phyloP scores from a whole-genome alignment of 2,329 filamentous ascomycete genomes.

The Madurella mycetomatis region DNA sequence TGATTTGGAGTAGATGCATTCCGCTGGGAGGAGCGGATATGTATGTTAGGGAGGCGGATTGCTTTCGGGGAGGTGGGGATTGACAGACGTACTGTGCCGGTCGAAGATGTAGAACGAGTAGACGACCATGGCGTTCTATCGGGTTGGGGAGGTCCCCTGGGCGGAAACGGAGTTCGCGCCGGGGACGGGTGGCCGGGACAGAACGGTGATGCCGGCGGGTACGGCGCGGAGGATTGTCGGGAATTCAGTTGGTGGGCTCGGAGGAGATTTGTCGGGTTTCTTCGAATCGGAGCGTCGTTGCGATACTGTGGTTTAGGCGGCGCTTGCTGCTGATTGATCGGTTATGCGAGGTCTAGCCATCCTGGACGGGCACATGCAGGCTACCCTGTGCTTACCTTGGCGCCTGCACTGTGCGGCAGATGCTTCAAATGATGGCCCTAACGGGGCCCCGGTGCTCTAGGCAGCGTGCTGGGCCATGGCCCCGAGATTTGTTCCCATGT shows the following conservation, averaged over 20 bases:
- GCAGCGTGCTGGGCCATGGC: neutral
- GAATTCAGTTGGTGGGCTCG: neutral
- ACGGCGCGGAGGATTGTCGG: neutral
- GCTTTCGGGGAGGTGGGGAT: no score
- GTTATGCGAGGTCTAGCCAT: constrained; percentile 7
- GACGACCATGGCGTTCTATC: constrained; percentile 65
- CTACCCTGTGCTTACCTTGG: neutral
- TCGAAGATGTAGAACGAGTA: constrained; percentile 99
- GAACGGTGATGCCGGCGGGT: neutral
- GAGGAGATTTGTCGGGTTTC: constrained; percentile 7
- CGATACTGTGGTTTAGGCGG: neutral
- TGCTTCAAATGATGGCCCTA: neutral
- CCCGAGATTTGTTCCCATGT: no score
- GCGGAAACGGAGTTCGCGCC: constrained; percentile 11
- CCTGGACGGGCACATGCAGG: neutral
- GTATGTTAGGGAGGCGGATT: neutral
- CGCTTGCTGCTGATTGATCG: constrained; percentile 8
- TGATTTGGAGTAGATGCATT: constrained; percentile 91
- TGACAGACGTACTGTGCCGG: constrained; percentile 71
- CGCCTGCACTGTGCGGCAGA: neutral
- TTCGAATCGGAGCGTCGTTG: constrained; percentile 11
- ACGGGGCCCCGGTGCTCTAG: neutral
- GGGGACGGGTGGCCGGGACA: constrained; percentile 4
- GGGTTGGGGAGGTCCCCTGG: constrained; percentile 3
- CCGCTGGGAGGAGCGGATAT: constrained; percentile 53